These are phyloP conservation scores for Metarhizium humberi DNA, from an alignment of 2,329 filamentous ascomycete species.

Conservation along the genomic window DNA sequence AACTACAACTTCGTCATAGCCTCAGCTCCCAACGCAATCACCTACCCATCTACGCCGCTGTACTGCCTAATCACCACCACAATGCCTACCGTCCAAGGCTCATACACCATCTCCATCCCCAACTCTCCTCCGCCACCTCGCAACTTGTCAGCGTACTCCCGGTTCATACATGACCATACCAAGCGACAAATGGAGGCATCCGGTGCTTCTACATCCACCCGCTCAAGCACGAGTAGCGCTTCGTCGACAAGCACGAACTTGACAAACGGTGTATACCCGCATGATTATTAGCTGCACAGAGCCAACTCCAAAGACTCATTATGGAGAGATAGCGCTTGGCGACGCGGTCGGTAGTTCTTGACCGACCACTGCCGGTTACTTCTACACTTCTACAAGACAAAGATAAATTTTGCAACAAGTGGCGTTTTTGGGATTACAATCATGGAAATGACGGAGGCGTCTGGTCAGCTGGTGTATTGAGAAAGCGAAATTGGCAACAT, in stretches of 20 bases:
- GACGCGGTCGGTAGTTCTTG: not conserved
- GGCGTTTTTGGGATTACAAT: constrained; percentile 2
- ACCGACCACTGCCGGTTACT: not conserved
- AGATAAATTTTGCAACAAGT: not conserved
- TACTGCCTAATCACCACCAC: constrained; percentile 5
- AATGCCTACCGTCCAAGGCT: constrained; percentile 32
- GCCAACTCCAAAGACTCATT: not conserved
- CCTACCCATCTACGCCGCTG: not conserved
- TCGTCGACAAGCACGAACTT: constrained; percentile 11
- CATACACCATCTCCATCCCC: constrained; percentile 26
- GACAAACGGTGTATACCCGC: constrained; percentile 19
- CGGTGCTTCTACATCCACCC: constrained; percentile 16
- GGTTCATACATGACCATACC: constrained; percentile 55
- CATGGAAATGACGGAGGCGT: not conserved
- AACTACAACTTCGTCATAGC: not conserved
- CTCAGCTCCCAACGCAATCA: too few relatives aligned
- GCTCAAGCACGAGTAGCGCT: constrained; percentile 11
- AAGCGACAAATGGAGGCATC: constrained; percentile 55
- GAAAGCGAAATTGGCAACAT: not conserved
- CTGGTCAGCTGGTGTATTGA: not conserved
- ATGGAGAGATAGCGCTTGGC: not conserved
- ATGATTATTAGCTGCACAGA: constrained; percentile 6
- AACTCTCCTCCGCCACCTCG: constrained; percentile 30
- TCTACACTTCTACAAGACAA: not conserved
- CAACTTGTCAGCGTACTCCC: constrained; percentile 46